These are phyloP conservation scores for Hsuehochloa calcarea DNA, from an alignment of 176 grass and related monocot species.

Conservation along the genomic window DNA sequence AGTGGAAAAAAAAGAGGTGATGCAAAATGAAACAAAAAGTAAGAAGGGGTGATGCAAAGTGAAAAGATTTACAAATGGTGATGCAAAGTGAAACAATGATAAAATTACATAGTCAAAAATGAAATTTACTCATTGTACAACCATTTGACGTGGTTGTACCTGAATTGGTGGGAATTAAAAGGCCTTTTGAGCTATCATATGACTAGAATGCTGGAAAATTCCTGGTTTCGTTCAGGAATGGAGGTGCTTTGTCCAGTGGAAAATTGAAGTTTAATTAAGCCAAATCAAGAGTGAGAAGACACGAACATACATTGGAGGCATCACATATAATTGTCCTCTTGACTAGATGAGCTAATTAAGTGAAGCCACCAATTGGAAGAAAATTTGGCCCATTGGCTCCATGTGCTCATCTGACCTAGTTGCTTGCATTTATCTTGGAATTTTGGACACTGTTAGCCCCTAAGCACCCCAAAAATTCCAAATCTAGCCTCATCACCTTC, in stretches of 20 bases:
- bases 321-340: not conserved
- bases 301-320: not conserved
- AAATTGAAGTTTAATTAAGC: not conserved
- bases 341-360: not conserved
- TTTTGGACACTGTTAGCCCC: too few species aligned
- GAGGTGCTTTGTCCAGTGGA: slow-evolving; percentile 7
- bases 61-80: too few species aligned
- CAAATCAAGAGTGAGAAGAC: not conserved
- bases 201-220: slow-evolving; percentile 23
- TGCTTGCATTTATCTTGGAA: not conserved
- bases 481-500: too few species aligned
- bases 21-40: too few species aligned
- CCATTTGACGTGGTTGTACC: slow-evolving; percentile 20
- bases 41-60: too few species aligned
- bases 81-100: too few species aligned
- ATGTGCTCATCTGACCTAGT: slow-evolving; percentile 6
- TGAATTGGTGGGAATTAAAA: slow-evolving; percentile 33
- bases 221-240: slow-evolving; percentile 18
- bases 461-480: too few species aligned
- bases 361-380: not conserved
- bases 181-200: slow-evolving; percentile 16
- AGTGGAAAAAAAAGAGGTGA: too few species aligned
- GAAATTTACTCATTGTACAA: not conserved
- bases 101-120: too few species aligned
- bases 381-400: not conserved